These are phyloP conservation scores for Pleurotus ostreatus DNA, from an alignment of 768 basidiomycete genomes.

Conservation along the genomic window DNA sequence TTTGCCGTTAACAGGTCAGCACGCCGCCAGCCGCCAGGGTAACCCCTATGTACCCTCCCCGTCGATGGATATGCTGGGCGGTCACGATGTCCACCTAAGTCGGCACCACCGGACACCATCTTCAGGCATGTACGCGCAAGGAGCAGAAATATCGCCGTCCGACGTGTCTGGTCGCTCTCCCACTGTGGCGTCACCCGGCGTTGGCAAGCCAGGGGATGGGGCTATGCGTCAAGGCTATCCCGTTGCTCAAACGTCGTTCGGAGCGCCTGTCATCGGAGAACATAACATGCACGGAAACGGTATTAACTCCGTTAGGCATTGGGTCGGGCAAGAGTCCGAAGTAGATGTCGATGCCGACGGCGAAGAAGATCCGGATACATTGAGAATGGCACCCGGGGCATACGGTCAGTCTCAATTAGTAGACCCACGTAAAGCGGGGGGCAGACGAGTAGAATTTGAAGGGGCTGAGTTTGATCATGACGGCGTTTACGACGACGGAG, in stretches of 20 bases:
- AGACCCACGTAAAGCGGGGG: neutral
- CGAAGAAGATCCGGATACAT: conserved; percentile 16
- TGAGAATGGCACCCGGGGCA: too few relatives aligned
- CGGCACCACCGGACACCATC: neutral
- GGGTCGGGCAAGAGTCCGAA: conserved; percentile 5
- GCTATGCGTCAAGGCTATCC: neutral
- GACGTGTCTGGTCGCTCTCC: neutral
- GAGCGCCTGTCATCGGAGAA: neutral
- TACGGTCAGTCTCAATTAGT: too few relatives aligned
- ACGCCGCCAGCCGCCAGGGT: neutral
- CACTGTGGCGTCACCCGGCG: neutral
- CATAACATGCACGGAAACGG: neutral
- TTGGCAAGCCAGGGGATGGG: neutral
- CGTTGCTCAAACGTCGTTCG: neutral
- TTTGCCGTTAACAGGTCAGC: neutral
- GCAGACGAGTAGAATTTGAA: neutral
- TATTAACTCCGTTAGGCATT: too few relatives aligned
- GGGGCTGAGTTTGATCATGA: conserved; percentile 7
- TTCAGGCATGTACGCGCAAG: neutral
- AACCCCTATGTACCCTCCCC: neutral
- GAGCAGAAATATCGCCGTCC: neutral
- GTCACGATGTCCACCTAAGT: neutral
- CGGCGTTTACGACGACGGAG: conserved; percentile 4
- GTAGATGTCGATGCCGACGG: conserved; percentile 31
- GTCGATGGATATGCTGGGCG: neutral